These are phyloP conservation scores for Paspalum notatum DNA, from an alignment of 176 grass and related monocot species.

Conservation along the genomic window DNA sequence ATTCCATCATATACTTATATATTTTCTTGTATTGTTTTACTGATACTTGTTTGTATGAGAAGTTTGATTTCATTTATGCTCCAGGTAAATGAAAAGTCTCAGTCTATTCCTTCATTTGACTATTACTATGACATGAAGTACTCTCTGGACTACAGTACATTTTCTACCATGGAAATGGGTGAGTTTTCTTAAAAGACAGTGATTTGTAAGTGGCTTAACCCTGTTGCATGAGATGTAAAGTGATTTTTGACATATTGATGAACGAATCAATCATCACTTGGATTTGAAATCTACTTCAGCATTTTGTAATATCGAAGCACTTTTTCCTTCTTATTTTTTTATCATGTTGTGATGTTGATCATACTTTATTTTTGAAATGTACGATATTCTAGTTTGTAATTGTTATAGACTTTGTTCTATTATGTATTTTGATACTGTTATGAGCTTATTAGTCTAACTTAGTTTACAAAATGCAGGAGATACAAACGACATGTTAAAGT, in stretches of 20 bases:
- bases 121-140: conserved; percentile 99
- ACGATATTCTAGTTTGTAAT: conserved; percentile 11
- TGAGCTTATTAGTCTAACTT: conserved; percentile 12
- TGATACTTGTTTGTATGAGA: conserved; percentile 33
- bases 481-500: conserved; percentile 33
- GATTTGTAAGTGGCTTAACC: background rate
- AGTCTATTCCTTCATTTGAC: conserved; percentile 55
- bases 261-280: conserved; percentile 20
- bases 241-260: background rate
- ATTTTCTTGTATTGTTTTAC: conserved; percentile 46
- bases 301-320: conserved; percentile 20
- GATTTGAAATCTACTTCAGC: conserved; percentile 8
- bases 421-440: conserved; percentile 23
- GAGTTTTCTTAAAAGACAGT: conserved; percentile 38
- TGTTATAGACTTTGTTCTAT: conserved; percentile 29
- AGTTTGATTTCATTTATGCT: conserved; percentile 39
- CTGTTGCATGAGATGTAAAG: conserved; percentile 21
- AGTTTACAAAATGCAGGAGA: conserved; percentile 53
- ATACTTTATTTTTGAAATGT: conserved; percentile 26
- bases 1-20: conserved; percentile 36
- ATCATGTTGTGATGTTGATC: conserved; percentile 10
- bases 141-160: conserved; percentile 75
- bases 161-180: conserved; percentile 67
- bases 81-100: conserved; percentile 53
- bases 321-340: conserved; percentile 10